phyloP scores from a whole-genome alignment of 1,139 yeast genomes.

The Pichia sp. region DNA sequence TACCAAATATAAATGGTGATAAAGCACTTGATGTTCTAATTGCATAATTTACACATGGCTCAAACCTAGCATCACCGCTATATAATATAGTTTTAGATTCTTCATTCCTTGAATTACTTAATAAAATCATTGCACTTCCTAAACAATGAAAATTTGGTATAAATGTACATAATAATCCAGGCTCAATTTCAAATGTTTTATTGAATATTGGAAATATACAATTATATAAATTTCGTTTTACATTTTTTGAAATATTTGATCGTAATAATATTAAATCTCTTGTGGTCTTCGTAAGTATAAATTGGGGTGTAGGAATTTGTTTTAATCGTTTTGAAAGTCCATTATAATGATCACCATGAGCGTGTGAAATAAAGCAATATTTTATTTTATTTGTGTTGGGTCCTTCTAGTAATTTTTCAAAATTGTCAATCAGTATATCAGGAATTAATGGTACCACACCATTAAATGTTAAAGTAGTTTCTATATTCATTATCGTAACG shows the following conservation, averaged over 20 bases:
- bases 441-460: slow-evolving; percentile 15
- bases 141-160: slow-evolving; percentile 21
- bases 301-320: neutral
- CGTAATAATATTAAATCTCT: slow-evolving; percentile 3
- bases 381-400: no score
- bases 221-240: neutral
- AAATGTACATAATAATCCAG: slow-evolving; percentile 9
- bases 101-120: slow-evolving; percentile 6
- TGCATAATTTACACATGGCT: slow-evolving; percentile 5
- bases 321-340: slow-evolving; percentile 3
- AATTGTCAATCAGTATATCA: slow-evolving; percentile 15
- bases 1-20: slow-evolving; percentile 9
- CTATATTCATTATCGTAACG: no score
- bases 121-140: slow-evolving; percentile 20
- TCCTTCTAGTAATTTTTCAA: no score
- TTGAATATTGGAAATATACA: slow-evolving; percentile 1
- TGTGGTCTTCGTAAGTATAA: slow-evolving; percentile 9
- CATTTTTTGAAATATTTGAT: neutral
- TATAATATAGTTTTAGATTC: slow-evolving; percentile 6
- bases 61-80: slow-evolving; percentile 20
- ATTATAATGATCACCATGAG: slow-evolving; percentile 17
- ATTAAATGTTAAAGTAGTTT: slow-evolving; percentile 12
- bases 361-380: slow-evolving; percentile 19
- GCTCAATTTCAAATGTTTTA: slow-evolving; percentile 2
- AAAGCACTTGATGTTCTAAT: slow-evolving; percentile 9